Evolutionary conservation across 768 basidiomycete species (phyloP).

Genomic region (Lentinula boryana): DNA sequence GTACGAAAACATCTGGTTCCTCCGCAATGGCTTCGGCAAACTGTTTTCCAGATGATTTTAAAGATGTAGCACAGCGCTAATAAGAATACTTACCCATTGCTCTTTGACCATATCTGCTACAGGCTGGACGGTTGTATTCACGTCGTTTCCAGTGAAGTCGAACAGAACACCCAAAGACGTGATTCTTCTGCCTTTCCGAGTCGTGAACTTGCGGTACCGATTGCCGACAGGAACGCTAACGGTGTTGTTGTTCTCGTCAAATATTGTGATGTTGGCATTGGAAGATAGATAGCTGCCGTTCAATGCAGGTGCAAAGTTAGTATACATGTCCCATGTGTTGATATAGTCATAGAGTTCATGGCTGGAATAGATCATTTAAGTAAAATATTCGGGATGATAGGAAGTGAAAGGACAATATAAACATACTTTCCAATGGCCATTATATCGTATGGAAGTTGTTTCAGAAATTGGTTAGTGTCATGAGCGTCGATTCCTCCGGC

Average conservation of each 20-base stretch:
- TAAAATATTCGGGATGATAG: background rate
- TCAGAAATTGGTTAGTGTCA: constrained; percentile 72
- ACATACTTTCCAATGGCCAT: constrained; percentile 80
- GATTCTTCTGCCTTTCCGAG: constrained; percentile 54
- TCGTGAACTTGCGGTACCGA: constrained; percentile 7
- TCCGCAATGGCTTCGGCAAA: constrained; percentile 74
- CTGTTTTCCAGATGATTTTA: constrained; percentile 14
- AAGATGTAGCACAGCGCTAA: background rate
- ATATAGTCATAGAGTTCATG: constrained; percentile 77
- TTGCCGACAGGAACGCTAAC: constrained; percentile 32
- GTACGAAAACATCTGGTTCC: constrained; percentile 78
- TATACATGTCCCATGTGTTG: constrained; percentile 65
- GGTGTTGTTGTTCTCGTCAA: constrained; percentile 31
- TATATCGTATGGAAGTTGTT: constrained; percentile 72
- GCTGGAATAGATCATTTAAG: constrained; percentile 23
- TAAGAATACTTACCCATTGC: constrained; percentile 36
- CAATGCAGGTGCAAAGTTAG: constrained; percentile 61
- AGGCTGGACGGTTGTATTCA: constrained; percentile 69
- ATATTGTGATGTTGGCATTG: constrained; percentile 79
- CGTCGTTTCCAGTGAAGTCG: constrained; percentile 67
- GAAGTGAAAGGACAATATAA: background rate
- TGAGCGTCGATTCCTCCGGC: constrained; percentile 67
- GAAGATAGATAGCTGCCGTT: constrained; percentile 75
- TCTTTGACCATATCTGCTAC: constrained; percentile 77
- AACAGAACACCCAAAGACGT: constrained; percentile 79